Conservation (phyloP, 2,329 filamentous ascomycete species). For the Fusarium nurragi region DNA sequence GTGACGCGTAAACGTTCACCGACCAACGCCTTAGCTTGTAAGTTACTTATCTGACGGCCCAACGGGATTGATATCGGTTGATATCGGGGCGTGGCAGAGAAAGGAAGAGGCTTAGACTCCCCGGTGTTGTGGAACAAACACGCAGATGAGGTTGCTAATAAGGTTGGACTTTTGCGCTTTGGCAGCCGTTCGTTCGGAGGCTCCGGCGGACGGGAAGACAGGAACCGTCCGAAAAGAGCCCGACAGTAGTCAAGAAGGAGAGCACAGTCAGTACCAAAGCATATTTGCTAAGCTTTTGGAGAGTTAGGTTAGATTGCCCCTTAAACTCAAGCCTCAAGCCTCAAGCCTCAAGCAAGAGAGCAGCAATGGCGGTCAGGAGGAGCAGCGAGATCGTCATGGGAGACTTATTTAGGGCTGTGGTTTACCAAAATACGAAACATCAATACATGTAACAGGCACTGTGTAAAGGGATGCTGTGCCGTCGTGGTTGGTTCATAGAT, state of each 20-base stretch:
- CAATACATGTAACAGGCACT: neutral
- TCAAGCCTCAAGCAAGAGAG: neutral
- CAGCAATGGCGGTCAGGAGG: neutral
- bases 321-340: neutral
- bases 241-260: conserved; percentile 12
- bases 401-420: conserved; percentile 30
- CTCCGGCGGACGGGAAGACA: conserved; percentile 33
- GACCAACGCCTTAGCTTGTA: conserved; percentile 1
- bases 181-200: conserved; percentile 35
- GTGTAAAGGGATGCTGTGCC: conserved; percentile 8
- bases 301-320: conserved; percentile 5
- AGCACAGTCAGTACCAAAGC: neutral
- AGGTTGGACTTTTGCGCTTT: conserved; percentile 23
- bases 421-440: conserved; percentile 14
- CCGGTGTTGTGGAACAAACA: conserved; percentile 24
- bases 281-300: neutral
- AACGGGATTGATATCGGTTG: conserved; percentile 7
- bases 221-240: conserved; percentile 35
- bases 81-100: neutral
- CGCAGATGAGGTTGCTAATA: conserved; percentile 25
- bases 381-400: conserved; percentile 24
- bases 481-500: neutral
- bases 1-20: neutral
- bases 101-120: conserved; percentile 1
- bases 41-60: neutral